Evolutionary conservation across 139 green algal genomes (phyloP).

Genomic region (Trebouxia sp.): DNA sequence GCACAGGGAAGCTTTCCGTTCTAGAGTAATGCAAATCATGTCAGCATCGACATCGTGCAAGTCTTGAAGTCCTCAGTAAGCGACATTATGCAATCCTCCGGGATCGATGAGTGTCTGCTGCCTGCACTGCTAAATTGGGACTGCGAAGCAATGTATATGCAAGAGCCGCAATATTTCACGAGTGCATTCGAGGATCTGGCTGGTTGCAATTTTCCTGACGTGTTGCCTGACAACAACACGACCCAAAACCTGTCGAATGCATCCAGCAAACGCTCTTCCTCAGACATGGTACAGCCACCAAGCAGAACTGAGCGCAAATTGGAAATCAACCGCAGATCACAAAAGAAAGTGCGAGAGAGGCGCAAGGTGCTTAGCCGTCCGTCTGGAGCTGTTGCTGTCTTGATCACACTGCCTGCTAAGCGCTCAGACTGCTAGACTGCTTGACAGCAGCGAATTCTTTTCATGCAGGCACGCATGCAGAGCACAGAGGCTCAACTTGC

Average conservation of each 20-base stretch:
- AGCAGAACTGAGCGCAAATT: neutral
- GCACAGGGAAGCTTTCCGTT: too few relatives aligned
- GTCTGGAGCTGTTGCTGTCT: too few relatives aligned
- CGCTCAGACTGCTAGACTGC: too few relatives aligned
- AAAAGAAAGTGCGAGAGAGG: neutral
- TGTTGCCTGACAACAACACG: neutral
- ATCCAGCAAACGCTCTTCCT: neutral
- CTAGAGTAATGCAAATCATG: too few relatives aligned
- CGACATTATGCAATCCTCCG: too few relatives aligned
- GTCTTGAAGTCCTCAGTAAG: too few relatives aligned
- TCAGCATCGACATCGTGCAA: too few relatives aligned
- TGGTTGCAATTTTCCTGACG: neutral
- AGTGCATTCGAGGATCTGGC: neutral
- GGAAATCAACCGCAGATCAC: neutral
- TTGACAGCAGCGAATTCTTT: too few relatives aligned
- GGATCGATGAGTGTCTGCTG: neutral
- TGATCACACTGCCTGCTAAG: neutral
- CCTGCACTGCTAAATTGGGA: neutral
- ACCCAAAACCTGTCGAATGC: neutral
- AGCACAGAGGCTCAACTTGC: neutral
- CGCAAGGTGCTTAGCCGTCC: neutral
- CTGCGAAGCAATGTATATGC: neutral
- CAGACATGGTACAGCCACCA: neutral
- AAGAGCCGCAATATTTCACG: neutral
- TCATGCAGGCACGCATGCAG: neutral